Conservation (phyloP, 306 rosid genomes). For the Ammopiptanthus mongolicus region DNA sequence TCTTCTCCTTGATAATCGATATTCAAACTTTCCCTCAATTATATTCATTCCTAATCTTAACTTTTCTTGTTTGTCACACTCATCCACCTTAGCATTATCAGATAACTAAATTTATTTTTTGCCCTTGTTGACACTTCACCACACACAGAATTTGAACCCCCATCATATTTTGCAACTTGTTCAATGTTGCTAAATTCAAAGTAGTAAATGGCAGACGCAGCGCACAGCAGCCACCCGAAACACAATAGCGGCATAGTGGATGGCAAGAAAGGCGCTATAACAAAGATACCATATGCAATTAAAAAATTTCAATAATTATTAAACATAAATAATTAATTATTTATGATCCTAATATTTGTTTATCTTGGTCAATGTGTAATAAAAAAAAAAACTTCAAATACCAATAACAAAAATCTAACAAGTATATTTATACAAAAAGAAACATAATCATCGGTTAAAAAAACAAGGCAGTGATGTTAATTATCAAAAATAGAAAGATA, state of each 20-base stretch:
- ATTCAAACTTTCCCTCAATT: background rate
- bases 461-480: background rate
- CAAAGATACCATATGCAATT: background rate
- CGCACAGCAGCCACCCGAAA: too few relatives aligned
- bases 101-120: too few relatives aligned
- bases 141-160: background rate
- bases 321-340: too few relatives aligned
- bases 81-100: background rate
- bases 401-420: background rate
- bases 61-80: too few relatives aligned
- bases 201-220: background rate
- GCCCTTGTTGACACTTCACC: background rate
- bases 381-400: too few relatives aligned
- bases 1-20: background rate
- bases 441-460: too few relatives aligned
- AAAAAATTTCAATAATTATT: too few relatives aligned
- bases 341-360: background rate
- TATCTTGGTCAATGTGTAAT: background rate
- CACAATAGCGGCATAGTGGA: background rate
- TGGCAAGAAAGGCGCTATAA: background rate
- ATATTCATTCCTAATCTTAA: too few relatives aligned
- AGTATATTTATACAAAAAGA: background rate
- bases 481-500: too few relatives aligned
- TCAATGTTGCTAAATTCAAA: background rate
- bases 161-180: background rate